Evolutionary conservation across 169 alveolate genomes (phyloP), one percentile per base, ranked within the genome.

Genomic region (Eimeria praecox): DNA sequence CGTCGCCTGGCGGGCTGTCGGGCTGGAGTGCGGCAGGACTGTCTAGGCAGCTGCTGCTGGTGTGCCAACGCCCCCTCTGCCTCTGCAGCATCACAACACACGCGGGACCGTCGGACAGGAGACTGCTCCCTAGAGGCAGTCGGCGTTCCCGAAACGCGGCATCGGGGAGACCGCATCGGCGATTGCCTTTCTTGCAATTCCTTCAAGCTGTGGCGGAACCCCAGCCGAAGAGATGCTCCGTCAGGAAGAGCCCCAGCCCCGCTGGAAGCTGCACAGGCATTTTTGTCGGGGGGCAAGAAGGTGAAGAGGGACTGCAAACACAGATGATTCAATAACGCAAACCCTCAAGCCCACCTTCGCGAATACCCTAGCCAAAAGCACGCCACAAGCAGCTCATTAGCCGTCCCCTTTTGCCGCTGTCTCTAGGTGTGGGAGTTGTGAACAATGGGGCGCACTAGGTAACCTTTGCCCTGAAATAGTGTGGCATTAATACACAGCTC

Each of bases 121-220:
- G 93, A 87, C 62, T 49, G 44, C 33, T 87, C 93, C 64, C 80
- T 87, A n/a, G 82, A 87, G 33, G 82, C 93, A 46, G 33, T 59
- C 27, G 93, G 93, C 42, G 82, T 59, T 52, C 42, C 33, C 24
- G 93, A 87, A 49, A 62, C 49, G 44, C 64, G 93, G 66, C 93
- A 30, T 38, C 78, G 62, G 66, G 93, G 93, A 27, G 83, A 59
- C 46, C 93, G 93, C 93, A 87, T 35, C 83, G 93, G 93, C 27
- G 93, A 87, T 30, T 87, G 93, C 82, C 33, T 87, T 73, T 87
- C 93, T 30, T 87, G 93, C 83, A 87, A 46, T 64, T 87, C 93
- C 52, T 87, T 56, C 66, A 87, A 73, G 93, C 93, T 87, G 83
- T 87, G 93, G 18, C 93, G 93, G 42, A 87, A 87, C 49, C 80